phyloP scores from a whole-genome alignment of 805 yeast genomes.

The Scheffersomyces amazonensis region DNA sequence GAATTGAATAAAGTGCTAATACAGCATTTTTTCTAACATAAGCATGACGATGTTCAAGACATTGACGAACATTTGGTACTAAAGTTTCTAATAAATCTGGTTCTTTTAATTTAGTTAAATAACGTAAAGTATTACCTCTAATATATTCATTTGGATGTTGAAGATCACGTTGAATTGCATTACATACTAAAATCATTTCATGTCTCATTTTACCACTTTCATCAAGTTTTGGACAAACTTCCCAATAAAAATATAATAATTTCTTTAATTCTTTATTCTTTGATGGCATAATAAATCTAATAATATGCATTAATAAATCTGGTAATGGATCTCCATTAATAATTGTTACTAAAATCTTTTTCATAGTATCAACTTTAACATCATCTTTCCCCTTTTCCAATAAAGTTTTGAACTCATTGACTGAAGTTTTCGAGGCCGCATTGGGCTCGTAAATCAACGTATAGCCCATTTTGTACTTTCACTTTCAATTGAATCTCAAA shows the following conservation, averaged over 20 bases:
- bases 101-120: slow-evolving; percentile 85
- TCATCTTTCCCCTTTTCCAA: slow-evolving; percentile 91
- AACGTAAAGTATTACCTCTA: slow-evolving; percentile 92
- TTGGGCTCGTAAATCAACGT: slow-evolving; percentile 80
- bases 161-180: slow-evolving; percentile 94
- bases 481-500: too few relatives aligned
- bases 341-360: slow-evolving; percentile 78
- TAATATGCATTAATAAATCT: slow-evolving; percentile 91
- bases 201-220: slow-evolving; percentile 88
- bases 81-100: slow-evolving; percentile 93
- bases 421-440: slow-evolving; percentile 58
- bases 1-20: slow-evolving; percentile 82
- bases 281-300: slow-evolving; percentile 96
- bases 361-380: slow-evolving; percentile 86
- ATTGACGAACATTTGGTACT: slow-evolving; percentile 86
- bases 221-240: slow-evolving; percentile 90
- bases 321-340: slow-evolving; percentile 93
- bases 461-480: too few relatives aligned
- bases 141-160: slow-evolving; percentile 98
- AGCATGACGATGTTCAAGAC: slow-evolving; percentile 95
- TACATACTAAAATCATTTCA: slow-evolving; percentile 98
- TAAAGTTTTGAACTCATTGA: slow-evolving; percentile 68
- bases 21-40: slow-evolving; percentile 97
- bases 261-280: slow-evolving; percentile 88
- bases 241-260: slow-evolving; percentile 94